Evolutionary conservation across 208 protist species (phyloP), one percentile per base, ranked within the genome.

Genomic region (Trypanosoma theileri): DNA sequence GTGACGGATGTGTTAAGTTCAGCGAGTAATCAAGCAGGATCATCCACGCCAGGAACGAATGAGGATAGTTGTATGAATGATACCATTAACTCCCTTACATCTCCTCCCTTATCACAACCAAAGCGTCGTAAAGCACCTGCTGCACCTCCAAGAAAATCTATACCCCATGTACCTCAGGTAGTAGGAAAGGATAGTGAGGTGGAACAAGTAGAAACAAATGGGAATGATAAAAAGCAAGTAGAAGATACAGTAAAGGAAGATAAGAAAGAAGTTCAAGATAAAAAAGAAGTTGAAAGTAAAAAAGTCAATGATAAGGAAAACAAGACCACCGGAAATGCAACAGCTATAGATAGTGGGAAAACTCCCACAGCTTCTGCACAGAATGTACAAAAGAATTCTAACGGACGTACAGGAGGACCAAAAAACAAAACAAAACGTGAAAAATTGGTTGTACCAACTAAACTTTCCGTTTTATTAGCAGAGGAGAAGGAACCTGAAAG

Each of bases 51-150:
- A 16, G 59, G 17, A 24, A 44, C 42, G 42, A 65, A 54, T n/a
- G 59, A 53, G 3, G 59, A 53, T 42, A 44, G 24, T 55, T 24
- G 24, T n/a, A 24, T 55, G 22, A 65, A 42, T 42, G 59, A 40
- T 22, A 55, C 26, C 13, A 65, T 3, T 14, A 54, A 55, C 19
- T 65, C 51, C 10, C 48, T 59, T n/a, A 12, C 22, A 12, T 57
- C 48, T 2, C 24, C 60, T 10, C 0, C 28, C 3, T 12, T 4
- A 26, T 35, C 19, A 14, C 4, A 13, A 13, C 28, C 24, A 11
- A 11, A 4, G n/a, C 62, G 62, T 3, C 62, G 62, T 6, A 56
- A 50, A 19, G 62, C 62, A 11, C 62, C 62, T 22, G 62, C 52
- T 4, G 28, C 45, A 10, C 52, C 62, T 4, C 62, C 62, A 12